phyloP scores from a whole-genome alignment of 2,329 filamentous ascomycete species.

The Colletotrichum viniferum region DNA sequence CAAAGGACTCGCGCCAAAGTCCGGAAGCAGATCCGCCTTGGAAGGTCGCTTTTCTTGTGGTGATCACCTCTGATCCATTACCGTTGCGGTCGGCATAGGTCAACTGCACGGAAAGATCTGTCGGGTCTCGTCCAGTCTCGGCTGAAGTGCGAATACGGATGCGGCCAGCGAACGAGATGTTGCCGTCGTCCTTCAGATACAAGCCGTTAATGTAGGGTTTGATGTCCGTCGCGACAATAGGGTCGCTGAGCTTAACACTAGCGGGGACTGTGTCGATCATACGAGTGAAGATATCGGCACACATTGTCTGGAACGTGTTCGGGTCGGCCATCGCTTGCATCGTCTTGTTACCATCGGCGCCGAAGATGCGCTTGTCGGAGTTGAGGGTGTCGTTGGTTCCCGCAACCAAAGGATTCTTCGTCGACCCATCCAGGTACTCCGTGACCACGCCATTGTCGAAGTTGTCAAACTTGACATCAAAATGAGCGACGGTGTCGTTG shows the following conservation, averaged over 20 bases:
- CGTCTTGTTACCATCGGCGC: constrained; percentile 46
- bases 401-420: constrained; percentile 46
- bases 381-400: constrained; percentile 39
- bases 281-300: constrained; percentile 31
- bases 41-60: constrained; percentile 12
- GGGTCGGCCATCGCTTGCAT: constrained; percentile 42
- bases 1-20: constrained; percentile 21
- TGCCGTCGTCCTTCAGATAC: constrained; percentile 28
- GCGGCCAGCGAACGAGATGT: constrained; percentile 26
- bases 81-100: constrained; percentile 24
- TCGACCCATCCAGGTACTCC: constrained; percentile 45
- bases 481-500: constrained; percentile 35
- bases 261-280: constrained; percentile 40
- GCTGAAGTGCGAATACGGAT: constrained; percentile 27
- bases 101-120: constrained; percentile 28
- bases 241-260: constrained; percentile 30
- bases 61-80: neutral
- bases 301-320: constrained; percentile 32
- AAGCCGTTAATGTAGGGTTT: constrained; percentile 34
- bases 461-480: constrained; percentile 45
- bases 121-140: constrained; percentile 21
- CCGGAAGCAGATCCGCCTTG: constrained; percentile 23
- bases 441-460: constrained; percentile 50
- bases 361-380: constrained; percentile 49
- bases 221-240: constrained; percentile 31